phyloP scores from a whole-genome alignment of 2,329 filamentous ascomycete species.

The Aspergillus proliferans region DNA sequence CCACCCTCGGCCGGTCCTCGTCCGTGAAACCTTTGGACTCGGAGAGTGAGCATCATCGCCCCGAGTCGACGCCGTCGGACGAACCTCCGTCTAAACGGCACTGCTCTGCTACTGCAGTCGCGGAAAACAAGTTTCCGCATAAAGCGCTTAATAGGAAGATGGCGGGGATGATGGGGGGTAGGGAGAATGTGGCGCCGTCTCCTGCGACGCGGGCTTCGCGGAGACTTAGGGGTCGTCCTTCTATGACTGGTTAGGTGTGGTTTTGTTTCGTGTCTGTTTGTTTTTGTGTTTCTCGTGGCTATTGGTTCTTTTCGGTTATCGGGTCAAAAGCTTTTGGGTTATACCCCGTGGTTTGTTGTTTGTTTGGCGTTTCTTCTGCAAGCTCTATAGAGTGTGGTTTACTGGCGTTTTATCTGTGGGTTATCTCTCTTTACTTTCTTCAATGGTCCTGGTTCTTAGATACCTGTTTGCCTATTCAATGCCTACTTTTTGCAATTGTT shows the following conservation, averaged over 20 bases:
- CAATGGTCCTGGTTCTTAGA: no score
- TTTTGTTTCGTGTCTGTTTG: constrained; percentile 4
- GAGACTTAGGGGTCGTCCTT: constrained; percentile 25
- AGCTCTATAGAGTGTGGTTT: no score
- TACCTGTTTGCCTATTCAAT: no score
- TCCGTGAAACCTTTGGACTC: neutral
- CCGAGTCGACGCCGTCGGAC: no score
- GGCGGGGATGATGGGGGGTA: constrained; percentile 38
- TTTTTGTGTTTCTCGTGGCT: constrained; percentile 6
- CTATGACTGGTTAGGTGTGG: constrained; percentile 5
- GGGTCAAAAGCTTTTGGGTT: constrained; percentile 1
- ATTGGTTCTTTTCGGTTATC: constrained; percentile 8
- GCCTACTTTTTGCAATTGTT: no score
- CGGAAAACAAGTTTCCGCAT: constrained; percentile 39
- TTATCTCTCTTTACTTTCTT: no score
- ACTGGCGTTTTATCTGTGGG: no score
- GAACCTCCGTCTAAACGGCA: constrained; percentile 21
- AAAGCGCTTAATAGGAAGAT: constrained; percentile 35
- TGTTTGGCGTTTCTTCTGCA: constrained; percentile 12
- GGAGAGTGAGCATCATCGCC: no score
- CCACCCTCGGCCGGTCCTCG: constrained; percentile 6
- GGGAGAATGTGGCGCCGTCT: constrained; percentile 38
- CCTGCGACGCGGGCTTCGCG: constrained; percentile 13
- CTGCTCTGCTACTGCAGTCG: constrained; percentile 20
- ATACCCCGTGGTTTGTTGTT: constrained; percentile 18